Percentiles rank a stretch among this genome's conserved stretches.
Evolutionary conservation across 768 basidiomycete species (phyloP).

Genomic region (Mycena maculata): DNA sequence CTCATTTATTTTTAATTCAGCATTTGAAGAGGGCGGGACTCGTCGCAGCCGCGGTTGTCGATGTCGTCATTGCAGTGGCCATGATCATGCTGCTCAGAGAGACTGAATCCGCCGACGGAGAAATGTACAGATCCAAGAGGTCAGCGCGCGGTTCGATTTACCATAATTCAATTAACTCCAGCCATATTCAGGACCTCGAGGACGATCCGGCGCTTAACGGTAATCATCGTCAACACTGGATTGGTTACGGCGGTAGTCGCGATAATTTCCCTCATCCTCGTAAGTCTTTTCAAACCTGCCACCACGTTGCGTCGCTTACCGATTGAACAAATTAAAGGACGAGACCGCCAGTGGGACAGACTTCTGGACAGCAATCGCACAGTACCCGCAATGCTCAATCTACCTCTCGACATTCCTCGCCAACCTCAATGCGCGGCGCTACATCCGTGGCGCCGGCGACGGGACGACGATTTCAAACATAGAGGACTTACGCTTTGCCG

Average conservation of each 20-base stretch:
- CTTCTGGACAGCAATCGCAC: slow-evolving; percentile 31
- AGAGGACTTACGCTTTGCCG: slow-evolving; percentile 27
- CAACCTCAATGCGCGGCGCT: slow-evolving; percentile 31
- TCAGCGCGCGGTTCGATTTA: not conserved
- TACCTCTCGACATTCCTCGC: slow-evolving; percentile 31
- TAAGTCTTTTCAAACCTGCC: not conserved
- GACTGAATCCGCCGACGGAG: slow-evolving; percentile 19
- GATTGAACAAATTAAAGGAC: slow-evolving; percentile 15
- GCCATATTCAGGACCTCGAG: slow-evolving; percentile 12
- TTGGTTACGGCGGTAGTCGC: slow-evolving; percentile 28
- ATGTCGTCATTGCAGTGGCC: slow-evolving; percentile 24
- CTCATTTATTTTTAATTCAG: slow-evolving; percentile 1
- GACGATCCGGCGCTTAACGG: slow-evolving; percentile 29
- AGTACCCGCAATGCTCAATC: slow-evolving; percentile 34
- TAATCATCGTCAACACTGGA: slow-evolving; percentile 29
- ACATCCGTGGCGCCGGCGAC: slow-evolving; percentile 23
- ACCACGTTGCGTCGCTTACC: not conserved
- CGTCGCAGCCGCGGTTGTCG: slow-evolving; percentile 23
- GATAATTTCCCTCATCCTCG: slow-evolving; percentile 31
- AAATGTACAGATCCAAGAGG: slow-evolving; percentile 14
- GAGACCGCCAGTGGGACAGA: slow-evolving; percentile 32
- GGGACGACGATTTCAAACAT: slow-evolving; percentile 25
- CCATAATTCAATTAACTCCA: not conserved
- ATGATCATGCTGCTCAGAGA: slow-evolving; percentile 32
- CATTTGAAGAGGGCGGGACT: slow-evolving; percentile 28